Conservation (phyloP, 2,329 filamentous ascomycete genomes). For the Penicillium sp. region DNA sequence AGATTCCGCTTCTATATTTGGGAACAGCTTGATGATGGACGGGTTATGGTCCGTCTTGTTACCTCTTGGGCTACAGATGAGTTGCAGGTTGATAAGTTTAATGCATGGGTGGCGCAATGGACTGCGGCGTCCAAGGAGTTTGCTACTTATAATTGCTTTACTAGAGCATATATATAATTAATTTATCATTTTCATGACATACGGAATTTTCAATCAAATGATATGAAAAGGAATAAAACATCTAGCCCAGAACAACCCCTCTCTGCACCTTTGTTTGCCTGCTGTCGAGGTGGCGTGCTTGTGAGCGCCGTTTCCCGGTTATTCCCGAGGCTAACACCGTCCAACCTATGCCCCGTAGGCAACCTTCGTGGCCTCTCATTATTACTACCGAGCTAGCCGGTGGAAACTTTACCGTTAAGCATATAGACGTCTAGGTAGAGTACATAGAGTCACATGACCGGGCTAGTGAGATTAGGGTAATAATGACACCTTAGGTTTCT, state of each 20-base stretch:
- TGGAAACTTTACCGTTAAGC: too few relatives aligned
- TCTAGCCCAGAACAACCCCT: too few relatives aligned
- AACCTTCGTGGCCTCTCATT: too few relatives aligned
- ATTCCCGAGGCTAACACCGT: too few relatives aligned
- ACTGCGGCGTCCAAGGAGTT: conserved; percentile 18
- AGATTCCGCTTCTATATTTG: conserved; percentile 51
- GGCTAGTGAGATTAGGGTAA: not conserved
- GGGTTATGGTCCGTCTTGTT: conserved; percentile 47
- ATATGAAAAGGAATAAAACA: too few relatives aligned
- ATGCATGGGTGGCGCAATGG: conserved; percentile 30
- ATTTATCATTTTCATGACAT: not conserved
- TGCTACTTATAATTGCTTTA: not conserved
- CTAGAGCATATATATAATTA: conserved; percentile 2
- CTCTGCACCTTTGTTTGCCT: too few relatives aligned
- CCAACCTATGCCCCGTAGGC: too few relatives aligned
- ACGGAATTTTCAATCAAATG: not conserved
- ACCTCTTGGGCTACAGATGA: conserved; percentile 54
- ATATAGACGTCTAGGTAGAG: too few relatives aligned
- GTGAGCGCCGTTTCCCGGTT: too few relatives aligned
- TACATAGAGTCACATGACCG: not conserved
- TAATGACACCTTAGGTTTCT: not conserved
- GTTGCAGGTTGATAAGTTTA: conserved; percentile 42
- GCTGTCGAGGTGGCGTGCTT: too few relatives aligned
- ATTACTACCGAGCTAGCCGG: too few relatives aligned
- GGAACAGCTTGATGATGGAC: conserved; percentile 44